Base-by-base conservation (phyloP, 1,284 basidiomycete species). In the Trichosporon ovoides region DNA sequence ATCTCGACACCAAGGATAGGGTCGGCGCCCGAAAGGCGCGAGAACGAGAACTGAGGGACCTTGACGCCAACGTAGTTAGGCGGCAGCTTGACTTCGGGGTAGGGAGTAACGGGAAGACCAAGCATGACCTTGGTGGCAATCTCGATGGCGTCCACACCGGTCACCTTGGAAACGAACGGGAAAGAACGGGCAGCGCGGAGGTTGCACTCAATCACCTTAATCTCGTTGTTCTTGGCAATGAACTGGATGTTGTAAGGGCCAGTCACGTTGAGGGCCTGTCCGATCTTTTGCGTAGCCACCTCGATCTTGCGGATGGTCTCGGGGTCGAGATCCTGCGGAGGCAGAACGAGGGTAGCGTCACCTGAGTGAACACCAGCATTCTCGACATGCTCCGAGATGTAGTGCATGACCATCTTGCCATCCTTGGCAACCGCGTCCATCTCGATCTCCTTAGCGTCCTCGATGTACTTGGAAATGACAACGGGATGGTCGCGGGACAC, bases 141-240 rank as follows among this genome's bases (percentile, higher is more conserved):
- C 80, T 97, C 93, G 67, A 98, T 97, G 3, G 94, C 94, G 73
- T 98, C 94, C 66, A 97, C 83, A 35, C 93, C 93, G 7, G 95
- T 97, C 61, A 97, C 94, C 80, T 98, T 98, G 37, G 91, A 95
- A 46, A 98, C 95, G 81, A 98, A 98, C 56, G 96, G 95, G 86
- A 97, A 98, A 1, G 95, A 98, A 60, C 96, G 87, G 28, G 95
- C 94, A 3, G 96, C 96, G 62, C 95, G 91, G 38, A 98, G 82
- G 78, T 98, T 98, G 80, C 95, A 98, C 78, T 98, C 95, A 75
- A 98, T 98, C 69, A 98, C 95, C 83, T 98, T 97, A 83, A 98
- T 98, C 78, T 98, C 95, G 80, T 98, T 98, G 81, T 98, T 89
- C 84, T 98, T 98, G 59, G 94, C 94, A 70, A 98, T 97, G 80